Conservation (phyloP, 2,329 filamentous ascomycete genomes). For the Cercospora sp. region DNA sequence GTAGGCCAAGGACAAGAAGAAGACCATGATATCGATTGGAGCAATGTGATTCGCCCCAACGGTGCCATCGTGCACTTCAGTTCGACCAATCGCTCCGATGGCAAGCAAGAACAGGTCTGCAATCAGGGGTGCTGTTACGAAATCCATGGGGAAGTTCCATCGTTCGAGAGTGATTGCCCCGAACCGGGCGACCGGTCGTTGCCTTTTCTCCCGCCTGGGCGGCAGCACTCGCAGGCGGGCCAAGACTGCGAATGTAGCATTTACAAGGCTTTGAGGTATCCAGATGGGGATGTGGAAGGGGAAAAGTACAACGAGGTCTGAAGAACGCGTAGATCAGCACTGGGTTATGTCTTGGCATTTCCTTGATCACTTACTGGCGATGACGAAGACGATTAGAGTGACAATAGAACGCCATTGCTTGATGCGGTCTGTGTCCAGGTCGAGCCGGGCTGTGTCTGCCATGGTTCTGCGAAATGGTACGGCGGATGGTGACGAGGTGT, state of each 20-base stretch:
- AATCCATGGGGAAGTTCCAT: conserved; percentile 64
- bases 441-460: conserved; percentile 18
- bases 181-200: conserved; percentile 1
- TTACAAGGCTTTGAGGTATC: conserved; percentile 54
- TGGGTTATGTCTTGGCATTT: background rate
- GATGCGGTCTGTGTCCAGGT: conserved; percentile 58
- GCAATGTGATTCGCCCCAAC: conserved; percentile 65
- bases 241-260: conserved; percentile 49
- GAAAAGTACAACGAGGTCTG: conserved; percentile 69
- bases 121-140: conserved; percentile 70
- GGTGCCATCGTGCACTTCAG: conserved; percentile 69
- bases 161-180: conserved; percentile 27
- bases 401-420: conserved; percentile 69
- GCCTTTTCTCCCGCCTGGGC: conserved; percentile 26
- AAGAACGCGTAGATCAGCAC: background rate
- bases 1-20: conserved; percentile 70
- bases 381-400: conserved; percentile 66
- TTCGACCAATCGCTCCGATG: conserved; percentile 64
- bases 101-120: conserved; percentile 71
- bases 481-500: background rate
- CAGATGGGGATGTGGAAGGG: conserved; percentile 66
- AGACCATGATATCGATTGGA: conserved; percentile 71
- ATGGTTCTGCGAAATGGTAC: background rate
- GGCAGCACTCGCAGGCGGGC: conserved; percentile 55
- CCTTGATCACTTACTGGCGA: conserved; percentile 61